Conservation (phyloP, 257 asterid species). For the Solanum gandarillasii region DNA sequence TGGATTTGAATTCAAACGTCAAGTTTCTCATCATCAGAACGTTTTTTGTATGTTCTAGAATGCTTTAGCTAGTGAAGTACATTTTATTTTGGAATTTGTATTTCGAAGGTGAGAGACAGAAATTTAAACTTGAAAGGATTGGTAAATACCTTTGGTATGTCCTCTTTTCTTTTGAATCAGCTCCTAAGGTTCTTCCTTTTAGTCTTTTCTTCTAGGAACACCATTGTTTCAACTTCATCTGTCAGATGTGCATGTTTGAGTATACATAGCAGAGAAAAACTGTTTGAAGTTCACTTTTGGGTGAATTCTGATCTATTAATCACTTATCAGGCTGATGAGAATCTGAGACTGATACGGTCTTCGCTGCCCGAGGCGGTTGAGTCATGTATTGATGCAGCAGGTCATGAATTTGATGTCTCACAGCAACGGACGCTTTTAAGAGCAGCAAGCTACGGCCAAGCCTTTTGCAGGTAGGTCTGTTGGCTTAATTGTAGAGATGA, state of each 20-base stretch:
- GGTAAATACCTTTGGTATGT: neutral
- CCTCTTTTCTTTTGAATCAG: neutral
- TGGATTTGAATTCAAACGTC: neutral
- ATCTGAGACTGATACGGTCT: slow-evolving; percentile 80
- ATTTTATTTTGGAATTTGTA: neutral
- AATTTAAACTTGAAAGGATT: neutral
- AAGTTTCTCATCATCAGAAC: neutral
- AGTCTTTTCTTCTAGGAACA: neutral
- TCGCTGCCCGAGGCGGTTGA: slow-evolving; percentile 90
- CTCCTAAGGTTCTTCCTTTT: neutral
- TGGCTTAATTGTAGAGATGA: neutral
- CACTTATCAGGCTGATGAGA: slow-evolving; percentile 83
- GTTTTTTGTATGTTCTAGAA: neutral
- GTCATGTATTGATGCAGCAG: slow-evolving; percentile 92
- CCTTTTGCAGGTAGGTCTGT: slow-evolving; percentile 84
- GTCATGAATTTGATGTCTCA: slow-evolving; percentile 77
- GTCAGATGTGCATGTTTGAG: neutral
- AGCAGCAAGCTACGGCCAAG: slow-evolving; percentile 97
- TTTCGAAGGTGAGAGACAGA: neutral
- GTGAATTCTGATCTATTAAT: slow-evolving; percentile 5
- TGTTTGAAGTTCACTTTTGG: neutral
- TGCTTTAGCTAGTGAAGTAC: neutral
- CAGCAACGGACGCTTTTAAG: slow-evolving; percentile 70
- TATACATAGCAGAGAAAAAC: neutral
- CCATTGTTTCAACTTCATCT: neutral